These are phyloP conservation scores for Penicillium frequentans DNA, from an alignment of 2,329 filamentous ascomycete species.

Conservation along the genomic window DNA sequence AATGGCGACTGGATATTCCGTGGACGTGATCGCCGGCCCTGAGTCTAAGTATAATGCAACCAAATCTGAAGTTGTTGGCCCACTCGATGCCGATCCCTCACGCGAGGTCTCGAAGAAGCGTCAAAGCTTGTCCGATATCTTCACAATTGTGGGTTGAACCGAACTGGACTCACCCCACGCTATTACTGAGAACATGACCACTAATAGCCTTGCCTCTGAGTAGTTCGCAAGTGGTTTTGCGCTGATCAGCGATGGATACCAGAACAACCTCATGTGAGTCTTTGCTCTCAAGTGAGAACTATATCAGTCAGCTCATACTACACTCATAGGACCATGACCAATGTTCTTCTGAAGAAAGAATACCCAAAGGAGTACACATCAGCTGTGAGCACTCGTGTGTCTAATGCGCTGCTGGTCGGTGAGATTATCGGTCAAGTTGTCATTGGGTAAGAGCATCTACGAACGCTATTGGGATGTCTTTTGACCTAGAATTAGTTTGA, in stretches of 20 bases:
- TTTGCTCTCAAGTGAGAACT: neutral
- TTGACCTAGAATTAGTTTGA: constrained; percentile 24
- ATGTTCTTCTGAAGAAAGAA: constrained; percentile 28
- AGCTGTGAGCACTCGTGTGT: constrained; percentile 29
- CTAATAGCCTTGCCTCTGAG: neutral
- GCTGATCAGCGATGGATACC: constrained; percentile 32
- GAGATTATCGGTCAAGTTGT: constrained; percentile 29
- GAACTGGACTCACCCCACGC: neutral
- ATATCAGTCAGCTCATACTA: neutral
- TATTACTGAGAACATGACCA: neutral
- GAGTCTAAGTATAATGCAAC: neutral
- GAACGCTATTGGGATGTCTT: neutral
- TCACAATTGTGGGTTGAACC: constrained; percentile 25
- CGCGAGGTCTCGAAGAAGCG: constrained; percentile 16
- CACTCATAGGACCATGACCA: constrained; percentile 27
- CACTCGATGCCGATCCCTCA: constrained; percentile 6
- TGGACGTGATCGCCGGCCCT: neutral
- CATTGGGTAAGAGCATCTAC: constrained; percentile 20
- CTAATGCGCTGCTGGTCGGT: constrained; percentile 29
- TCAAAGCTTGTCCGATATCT: constrained; percentile 28
- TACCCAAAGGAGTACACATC: constrained; percentile 27
- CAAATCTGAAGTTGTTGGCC: neutral
- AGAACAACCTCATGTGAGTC: constrained; percentile 30
- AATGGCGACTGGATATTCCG: neutral
- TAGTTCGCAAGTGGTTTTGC: constrained; percentile 32